Evolutionary conservation across 345 rosid genomes (phyloP), one percentile per base, ranked within the genome.

Genomic region (Syzygium aromaticum): DNA sequence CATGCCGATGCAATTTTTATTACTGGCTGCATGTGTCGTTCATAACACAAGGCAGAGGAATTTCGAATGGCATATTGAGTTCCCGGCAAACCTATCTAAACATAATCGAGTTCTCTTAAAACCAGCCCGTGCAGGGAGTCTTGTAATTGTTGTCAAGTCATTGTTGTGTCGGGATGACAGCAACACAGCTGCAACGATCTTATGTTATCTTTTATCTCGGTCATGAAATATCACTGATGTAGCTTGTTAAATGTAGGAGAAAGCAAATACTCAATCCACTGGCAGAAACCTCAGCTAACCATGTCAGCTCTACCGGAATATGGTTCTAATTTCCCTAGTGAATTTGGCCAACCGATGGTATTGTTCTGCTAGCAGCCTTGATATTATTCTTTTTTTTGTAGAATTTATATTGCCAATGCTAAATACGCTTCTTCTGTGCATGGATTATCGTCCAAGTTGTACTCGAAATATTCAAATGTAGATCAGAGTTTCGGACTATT

Each of bases 401-500:
- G 46, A 33, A 33, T 73, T 73, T 38, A 73, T 73, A 33, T 73
- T 61, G 84, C 77, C 59, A 51, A 49, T 88, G 85, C 86, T 86
- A 80, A 63, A 21, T 88, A 28, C 85, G 22, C 87, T 27, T 67
- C 78, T 63, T 85, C 82, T 86, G 87, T 64, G 43, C 84, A 51
- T 86, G 46, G 57, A 64, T 40, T 86, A 57, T 54, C 80, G 84
- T 63, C 86, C 52, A 85, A 95, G 99, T 88, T 92, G 27, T 91
- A 89, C 88, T 88, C 94, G 51, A 95, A 93, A 87, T 91, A 92
- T 91, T 96, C 94, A 51, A 90, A 77, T 59, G 86, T 86, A 46
- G 98, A 95, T 88, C 97, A 92, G 78, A 94, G 88, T 90, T 95
- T 92, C 87, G 98, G 98, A 88, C 87, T 95, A 77, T 91, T 94